Conservation (phyloP, 805 yeast genomes). For the Suhomyces sp. region DNA sequence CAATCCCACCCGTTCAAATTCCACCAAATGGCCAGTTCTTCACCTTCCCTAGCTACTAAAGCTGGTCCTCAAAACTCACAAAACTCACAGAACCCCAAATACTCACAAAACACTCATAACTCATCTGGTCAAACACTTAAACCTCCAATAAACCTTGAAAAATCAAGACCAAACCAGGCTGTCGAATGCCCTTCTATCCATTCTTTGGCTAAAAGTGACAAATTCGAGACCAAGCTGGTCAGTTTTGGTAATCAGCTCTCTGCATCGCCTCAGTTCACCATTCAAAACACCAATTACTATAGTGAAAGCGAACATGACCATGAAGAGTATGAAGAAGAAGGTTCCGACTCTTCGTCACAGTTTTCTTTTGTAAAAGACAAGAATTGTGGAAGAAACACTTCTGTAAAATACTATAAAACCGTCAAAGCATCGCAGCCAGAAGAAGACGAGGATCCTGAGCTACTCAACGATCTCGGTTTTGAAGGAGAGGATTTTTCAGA, state of each 20-base stretch:
- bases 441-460: slow-evolving; percentile 9
- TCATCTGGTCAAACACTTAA: slow-evolving; percentile 2
- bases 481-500: slow-evolving; percentile 23
- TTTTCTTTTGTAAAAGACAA: slow-evolving; percentile 52
- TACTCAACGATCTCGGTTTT: slow-evolving; percentile 19
- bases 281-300: background rate
- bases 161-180: background rate
- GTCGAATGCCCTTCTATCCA: background rate
- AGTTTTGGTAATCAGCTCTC: slow-evolving; percentile 3
- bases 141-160: slow-evolving; percentile 5
- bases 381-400: slow-evolving; percentile 49
- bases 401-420: slow-evolving; percentile 51
- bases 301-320: slow-evolving; percentile 4
- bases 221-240: slow-evolving; percentile 10
- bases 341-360: slow-evolving; percentile 29
- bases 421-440: slow-evolving; percentile 17
- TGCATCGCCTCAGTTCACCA: background rate
- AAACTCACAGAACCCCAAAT: background rate
- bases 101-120: no score
- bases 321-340: slow-evolving; percentile 5
- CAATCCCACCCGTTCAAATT: background rate
- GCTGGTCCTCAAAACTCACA: slow-evolving; percentile 1
- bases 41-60: slow-evolving; percentile 1
- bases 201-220: background rate
- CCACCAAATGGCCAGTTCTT: background rate